phyloP scores from a whole-genome alignment of 768 basidiomycete species.

The Xerocomellus dryophilus region DNA sequence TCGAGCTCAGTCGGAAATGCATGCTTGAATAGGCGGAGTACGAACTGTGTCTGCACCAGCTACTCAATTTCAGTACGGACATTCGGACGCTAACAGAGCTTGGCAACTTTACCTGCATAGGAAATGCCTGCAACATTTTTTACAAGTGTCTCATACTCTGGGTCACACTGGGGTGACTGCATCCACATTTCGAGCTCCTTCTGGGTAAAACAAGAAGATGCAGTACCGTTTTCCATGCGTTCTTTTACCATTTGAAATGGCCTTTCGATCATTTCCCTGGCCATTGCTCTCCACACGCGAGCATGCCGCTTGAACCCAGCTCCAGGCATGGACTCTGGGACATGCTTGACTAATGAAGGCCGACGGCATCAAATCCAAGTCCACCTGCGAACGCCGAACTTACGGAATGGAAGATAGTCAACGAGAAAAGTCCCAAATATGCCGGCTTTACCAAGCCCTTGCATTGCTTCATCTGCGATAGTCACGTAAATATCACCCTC shows the following conservation, averaged over 20 bases:
- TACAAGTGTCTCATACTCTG: constrained; percentile 43
- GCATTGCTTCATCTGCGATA: constrained; percentile 39
- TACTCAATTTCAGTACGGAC: constrained; percentile 9
- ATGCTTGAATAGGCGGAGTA: constrained; percentile 23
- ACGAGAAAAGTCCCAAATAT: constrained; percentile 46
- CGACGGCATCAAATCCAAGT: not conserved
- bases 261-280: constrained; percentile 32
- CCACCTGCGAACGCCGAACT: constrained; percentile 9
- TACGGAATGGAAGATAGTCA: constrained; percentile 33
- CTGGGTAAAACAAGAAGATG: constrained; percentile 45
- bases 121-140: constrained; percentile 50
- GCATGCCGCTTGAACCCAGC: constrained; percentile 48
- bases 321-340: constrained; percentile 52
- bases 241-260: constrained; percentile 45
- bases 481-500: constrained; percentile 40
- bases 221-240: constrained; percentile 39
- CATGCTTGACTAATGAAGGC: constrained; percentile 36
- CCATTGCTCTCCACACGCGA: constrained; percentile 35
- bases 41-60: constrained; percentile 28
- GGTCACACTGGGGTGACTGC: constrained; percentile 14
- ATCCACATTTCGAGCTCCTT: constrained; percentile 36
- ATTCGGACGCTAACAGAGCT: not conserved
- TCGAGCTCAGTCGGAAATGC: constrained; percentile 12
- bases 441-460: constrained; percentile 36
- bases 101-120: constrained; percentile 40